A percentile compares a stretch with the other conserved stretches of the same genome.
Evolutionary conservation across 2,329 filamentous ascomycete genomes (phyloP).

Genomic region (Stromatinia cepivora): DNA sequence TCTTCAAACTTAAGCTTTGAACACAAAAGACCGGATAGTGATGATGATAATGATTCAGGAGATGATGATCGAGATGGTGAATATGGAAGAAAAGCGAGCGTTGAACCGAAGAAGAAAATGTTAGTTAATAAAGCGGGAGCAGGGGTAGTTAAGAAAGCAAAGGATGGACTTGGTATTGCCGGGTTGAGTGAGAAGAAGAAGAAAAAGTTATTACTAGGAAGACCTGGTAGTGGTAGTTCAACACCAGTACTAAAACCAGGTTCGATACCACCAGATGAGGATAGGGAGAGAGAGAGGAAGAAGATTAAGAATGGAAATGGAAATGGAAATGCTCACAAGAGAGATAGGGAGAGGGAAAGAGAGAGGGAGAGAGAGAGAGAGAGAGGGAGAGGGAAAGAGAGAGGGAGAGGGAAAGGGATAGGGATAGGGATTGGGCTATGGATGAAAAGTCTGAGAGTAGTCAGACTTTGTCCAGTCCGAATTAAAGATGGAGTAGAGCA

Average conservation of each 20-base stretch:
- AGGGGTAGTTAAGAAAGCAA: constrained; percentile 25
- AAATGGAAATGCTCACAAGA: constrained; percentile 4
- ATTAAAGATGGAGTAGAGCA: neutral
- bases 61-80: constrained; percentile 38
- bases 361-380: neutral
- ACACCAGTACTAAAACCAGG: constrained; percentile 22
- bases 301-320: constrained; percentile 20
- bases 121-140: constrained; percentile 25
- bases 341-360: constrained; percentile 7
- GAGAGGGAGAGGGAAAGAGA: neutral
- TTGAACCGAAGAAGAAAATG: constrained; percentile 37
- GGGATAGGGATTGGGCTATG: constrained; percentile 12
- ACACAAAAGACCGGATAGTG: constrained; percentile 30
- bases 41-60: constrained; percentile 33
- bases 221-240: constrained; percentile 20
- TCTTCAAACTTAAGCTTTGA: constrained; percentile 36
- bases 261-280: constrained; percentile 17
- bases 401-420: neutral
- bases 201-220: constrained; percentile 29
- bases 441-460: constrained; percentile 22
- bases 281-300: constrained; percentile 13
- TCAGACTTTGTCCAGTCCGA: constrained; percentile 23
- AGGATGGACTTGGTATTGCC: constrained; percentile 15
- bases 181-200: constrained; percentile 20
- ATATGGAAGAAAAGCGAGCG: constrained; percentile 31